Evolutionary conservation across 2,329 filamentous ascomycete species (phyloP), one percentile per base, ranked within the genome.

Genomic region (Anisogramma anomala): DNA sequence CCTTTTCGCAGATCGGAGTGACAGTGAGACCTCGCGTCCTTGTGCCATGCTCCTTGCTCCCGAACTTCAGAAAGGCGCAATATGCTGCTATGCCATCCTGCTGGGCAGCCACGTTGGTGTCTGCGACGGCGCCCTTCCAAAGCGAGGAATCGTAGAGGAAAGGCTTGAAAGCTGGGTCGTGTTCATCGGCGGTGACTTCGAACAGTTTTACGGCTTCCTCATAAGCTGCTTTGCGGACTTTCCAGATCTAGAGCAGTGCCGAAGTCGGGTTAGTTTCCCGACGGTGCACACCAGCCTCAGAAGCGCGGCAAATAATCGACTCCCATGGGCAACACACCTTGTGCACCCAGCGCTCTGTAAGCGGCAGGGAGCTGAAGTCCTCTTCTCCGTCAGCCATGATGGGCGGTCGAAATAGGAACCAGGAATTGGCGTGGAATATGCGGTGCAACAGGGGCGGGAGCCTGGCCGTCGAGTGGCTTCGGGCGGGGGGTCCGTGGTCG

Each of bases 61-160:
- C 86, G 55, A 83, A 94, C 57, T 96, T 89, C 43, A 98, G 71
- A 58, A 96, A 98, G 1, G 86, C 80, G 62, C 87, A 94, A 54
- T 94, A 75, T 27, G 89, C 83, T 35, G 75, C 79, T 35, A 98
- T 76, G 47, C 84, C 91, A 53, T 98, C 93, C 63, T 93, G 82
- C 60, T 98, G 91, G 25, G 93, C 91, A 14, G 89, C 91, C 44
- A 98, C 91, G 55, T 98, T 98, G 41, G 88, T 91, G 62, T 98
- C 91, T 53, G 80, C 79, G 6, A 91, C 89, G 1, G 88, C 91
- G 26, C 79, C 81, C 61, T 96, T 96, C 89, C 87, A 95, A 46
- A 98, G 61, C 48, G 78, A 68, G 1, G 87, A 71, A 51, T 98
- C 91, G 57, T 83, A 78, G 47, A 91, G 64, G 55, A 96, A 98